Percentiles rank a stretch among this genome's conserved stretches.
These are phyloP conservation scores for Phytophthora macrochlamydospora DNA, from an alignment of 352 stramenopile genomes.

Conservation along the genomic window DNA sequence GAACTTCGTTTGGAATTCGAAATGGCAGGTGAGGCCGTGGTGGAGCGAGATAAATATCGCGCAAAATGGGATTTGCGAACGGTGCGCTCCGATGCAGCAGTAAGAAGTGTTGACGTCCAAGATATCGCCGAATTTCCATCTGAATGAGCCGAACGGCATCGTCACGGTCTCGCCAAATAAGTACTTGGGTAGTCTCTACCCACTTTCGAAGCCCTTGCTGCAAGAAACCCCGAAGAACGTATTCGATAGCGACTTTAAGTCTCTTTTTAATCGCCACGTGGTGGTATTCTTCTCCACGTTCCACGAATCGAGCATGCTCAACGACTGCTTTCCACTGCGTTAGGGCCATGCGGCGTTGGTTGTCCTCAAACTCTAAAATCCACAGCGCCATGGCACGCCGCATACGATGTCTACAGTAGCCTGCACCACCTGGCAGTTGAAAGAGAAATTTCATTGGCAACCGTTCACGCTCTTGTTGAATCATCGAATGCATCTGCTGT, in stretches of 20 bases:
- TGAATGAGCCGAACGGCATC: slow-evolving; percentile 57
- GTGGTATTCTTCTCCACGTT: slow-evolving; percentile 68
- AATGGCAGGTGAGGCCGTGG: slow-evolving; percentile 43
- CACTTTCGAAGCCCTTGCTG: slow-evolving; percentile 67
- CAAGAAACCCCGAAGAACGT: slow-evolving; percentile 66
- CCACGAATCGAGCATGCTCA: slow-evolving; percentile 57
- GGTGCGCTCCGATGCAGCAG: slow-evolving; percentile 45
- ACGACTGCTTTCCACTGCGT: slow-evolving; percentile 86
- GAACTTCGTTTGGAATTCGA: slow-evolving; percentile 53
- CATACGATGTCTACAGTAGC: slow-evolving; percentile 80
- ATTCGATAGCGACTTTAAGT: slow-evolving; percentile 69
- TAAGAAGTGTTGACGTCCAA: slow-evolving; percentile 47
- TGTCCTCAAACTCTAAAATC: slow-evolving; percentile 76
- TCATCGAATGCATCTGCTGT: slow-evolving; percentile 49
- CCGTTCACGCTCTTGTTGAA: slow-evolving; percentile 61
- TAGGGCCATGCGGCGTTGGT: slow-evolving; percentile 71
- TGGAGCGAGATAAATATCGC: slow-evolving; percentile 65
- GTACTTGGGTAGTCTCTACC: slow-evolving; percentile 50
- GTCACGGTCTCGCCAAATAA: slow-evolving; percentile 72
- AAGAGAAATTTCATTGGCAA: slow-evolving; percentile 86
- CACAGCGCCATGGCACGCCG: slow-evolving; percentile 70
- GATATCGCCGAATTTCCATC: slow-evolving; percentile 44
- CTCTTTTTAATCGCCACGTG: slow-evolving; percentile 59
- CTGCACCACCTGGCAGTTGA: slow-evolving; percentile 68
- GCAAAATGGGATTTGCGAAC: slow-evolving; percentile 46